Evolutionary conservation across 768 basidiomycete species (phyloP), one percentile per base, ranked within the genome.

Genomic region (Xanthoconium purpureum): DNA sequence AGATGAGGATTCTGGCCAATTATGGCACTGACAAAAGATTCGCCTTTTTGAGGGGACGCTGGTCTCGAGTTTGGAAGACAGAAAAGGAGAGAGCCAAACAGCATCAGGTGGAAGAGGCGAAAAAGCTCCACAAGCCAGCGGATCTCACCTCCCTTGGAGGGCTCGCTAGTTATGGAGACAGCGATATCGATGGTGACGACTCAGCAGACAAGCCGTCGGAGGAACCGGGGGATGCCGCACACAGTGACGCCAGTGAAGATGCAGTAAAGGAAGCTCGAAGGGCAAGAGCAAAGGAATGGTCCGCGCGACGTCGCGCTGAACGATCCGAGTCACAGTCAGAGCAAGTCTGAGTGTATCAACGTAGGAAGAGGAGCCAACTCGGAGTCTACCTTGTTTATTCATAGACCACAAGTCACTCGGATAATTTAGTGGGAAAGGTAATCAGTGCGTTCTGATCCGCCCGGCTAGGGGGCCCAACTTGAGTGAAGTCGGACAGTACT

Each of bases 1-100:
- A 94, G 69, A 85, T 94, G 79, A 83, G 93, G 7, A 94, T 97
- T 63, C 75, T 96, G 15, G 87, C 94, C 11, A 93, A 96, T 62
- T 82, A 95, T 64, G 88, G 91, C 0, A 74, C 77, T 13, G 92
- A 96, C 67, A 74, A 76, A 44, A 80, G 89, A 7, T 95, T 97
- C 65, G 83, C 86, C 1, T 95, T 95, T 69, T 70, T 96, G 44
- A 80, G 84, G 35, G 93, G 93, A 3, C 75, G 89, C 24, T 94
- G 89, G 85, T 77, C 78, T 52, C 72, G 72, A 3, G 75, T 79
- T 5, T 96, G 93, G 93, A 72, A 72, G 32, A 63, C 71, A 2
- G 71, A 79, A 28, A 87, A 87, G 63, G 78, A 71, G 24, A 79
- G 76, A 48, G 77, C 72, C 6, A 76, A 74, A 68, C 59, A 64